A percentile compares a stretch with the other conserved stretches of the same genome.
Evolutionary conservation across 768 basidiomycete genomes (phyloP).

Genomic region (Suillus clintonianus): DNA sequence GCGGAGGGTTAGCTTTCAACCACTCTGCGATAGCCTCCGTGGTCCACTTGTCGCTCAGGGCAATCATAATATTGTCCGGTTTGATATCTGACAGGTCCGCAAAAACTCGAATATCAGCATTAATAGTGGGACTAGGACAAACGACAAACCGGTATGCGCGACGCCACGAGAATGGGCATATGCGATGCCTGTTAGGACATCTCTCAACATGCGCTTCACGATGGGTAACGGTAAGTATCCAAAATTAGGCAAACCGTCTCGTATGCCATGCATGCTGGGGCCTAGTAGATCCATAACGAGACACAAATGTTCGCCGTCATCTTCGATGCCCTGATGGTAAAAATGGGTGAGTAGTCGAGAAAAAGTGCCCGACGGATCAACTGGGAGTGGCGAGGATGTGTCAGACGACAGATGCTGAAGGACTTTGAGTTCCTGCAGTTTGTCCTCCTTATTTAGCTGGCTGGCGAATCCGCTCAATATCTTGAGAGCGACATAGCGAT

Average conservation of each 20-base stretch:
- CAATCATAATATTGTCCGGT: constrained; percentile 24
- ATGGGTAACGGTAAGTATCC: constrained; percentile 9
- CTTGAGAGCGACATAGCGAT: constrained; percentile 19
- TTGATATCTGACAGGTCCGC: constrained; percentile 20
- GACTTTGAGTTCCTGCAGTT: constrained; percentile 22
- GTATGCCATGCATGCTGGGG: background rate
- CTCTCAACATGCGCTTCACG: constrained; percentile 21
- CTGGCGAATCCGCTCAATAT: constrained; percentile 23
- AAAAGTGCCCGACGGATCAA: constrained; percentile 9
- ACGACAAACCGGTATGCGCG: constrained; percentile 22
- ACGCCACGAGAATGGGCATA: constrained; percentile 18
- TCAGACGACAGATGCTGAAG: constrained; percentile 16
- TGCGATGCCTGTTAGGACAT: constrained; percentile 17
- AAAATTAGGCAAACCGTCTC: background rate
- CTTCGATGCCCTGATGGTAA: constrained; percentile 20
- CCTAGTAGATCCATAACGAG: constrained; percentile 20
- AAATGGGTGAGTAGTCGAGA: constrained; percentile 20
- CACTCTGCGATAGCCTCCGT: constrained; percentile 11
- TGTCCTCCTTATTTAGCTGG: constrained; percentile 17
- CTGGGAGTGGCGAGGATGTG: background rate
- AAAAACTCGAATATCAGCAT: background rate
- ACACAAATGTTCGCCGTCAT: constrained; percentile 24
- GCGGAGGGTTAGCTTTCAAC: constrained; percentile 18
- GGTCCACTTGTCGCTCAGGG: constrained; percentile 8
- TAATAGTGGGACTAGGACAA: background rate